These are phyloP conservation scores for Teratosphaeria viscida DNA, from an alignment of 2,329 filamentous ascomycete species.

Conservation along the genomic window DNA sequence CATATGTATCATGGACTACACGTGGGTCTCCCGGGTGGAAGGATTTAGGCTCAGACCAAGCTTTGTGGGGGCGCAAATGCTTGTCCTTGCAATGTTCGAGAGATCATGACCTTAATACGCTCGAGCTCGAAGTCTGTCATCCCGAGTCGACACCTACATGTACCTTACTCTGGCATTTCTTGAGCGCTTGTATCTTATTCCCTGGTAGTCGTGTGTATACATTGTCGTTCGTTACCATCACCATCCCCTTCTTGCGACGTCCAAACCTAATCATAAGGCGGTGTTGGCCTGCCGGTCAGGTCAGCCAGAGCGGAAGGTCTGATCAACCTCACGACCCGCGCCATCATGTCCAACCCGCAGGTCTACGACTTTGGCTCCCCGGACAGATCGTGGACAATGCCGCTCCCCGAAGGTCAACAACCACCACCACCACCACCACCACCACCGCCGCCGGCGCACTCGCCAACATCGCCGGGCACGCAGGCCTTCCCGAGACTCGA, in stretches of 20 bases:
- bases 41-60: neutral
- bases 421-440: neutral
- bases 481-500: neutral
- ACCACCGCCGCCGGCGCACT: neutral
- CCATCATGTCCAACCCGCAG: neutral
- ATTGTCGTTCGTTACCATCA: neutral
- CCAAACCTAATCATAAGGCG: neutral
- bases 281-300: neutral
- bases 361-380: neutral
- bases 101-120: neutral
- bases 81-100: neutral
- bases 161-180: neutral
- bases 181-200: neutral
- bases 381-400: neutral
- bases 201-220: neutral
- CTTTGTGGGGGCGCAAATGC: neutral
- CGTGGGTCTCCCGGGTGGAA: neutral
- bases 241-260: neutral
- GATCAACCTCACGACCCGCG: neutral
- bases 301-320: too few species aligned
- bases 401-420: neutral
- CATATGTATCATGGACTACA: neutral
- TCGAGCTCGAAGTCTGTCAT: neutral
- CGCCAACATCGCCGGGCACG: neutral
- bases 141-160: neutral